Percentiles rank a stretch among this genome's conserved stretches.
These are phyloP conservation scores for Epichloe sp. DNA, from an alignment of 2,329 filamentous ascomycete species.

Conservation along the genomic window DNA sequence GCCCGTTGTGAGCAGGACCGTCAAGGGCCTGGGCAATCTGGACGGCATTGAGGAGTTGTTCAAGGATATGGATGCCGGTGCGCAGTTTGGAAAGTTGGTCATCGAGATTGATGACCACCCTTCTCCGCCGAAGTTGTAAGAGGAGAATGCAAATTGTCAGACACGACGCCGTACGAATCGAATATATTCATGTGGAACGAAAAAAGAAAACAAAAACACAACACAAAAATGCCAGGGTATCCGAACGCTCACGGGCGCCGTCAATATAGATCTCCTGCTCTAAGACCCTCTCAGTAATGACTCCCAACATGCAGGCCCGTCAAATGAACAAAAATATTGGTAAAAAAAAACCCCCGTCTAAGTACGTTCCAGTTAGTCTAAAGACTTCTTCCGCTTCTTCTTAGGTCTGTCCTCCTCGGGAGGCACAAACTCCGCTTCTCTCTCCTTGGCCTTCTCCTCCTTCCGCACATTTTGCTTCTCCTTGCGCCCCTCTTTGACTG, in stretches of 20 bases:
- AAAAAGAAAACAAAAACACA: slow-evolving; percentile 2
- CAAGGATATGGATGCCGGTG: slow-evolving; percentile 73
- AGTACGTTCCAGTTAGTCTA: slow-evolving; percentile 13
- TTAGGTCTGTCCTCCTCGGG: slow-evolving; percentile 62
- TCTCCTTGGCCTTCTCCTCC: slow-evolving; percentile 74
- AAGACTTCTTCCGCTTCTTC: slow-evolving; percentile 48
- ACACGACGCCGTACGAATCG: not conserved
- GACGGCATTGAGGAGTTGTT: slow-evolving; percentile 73
- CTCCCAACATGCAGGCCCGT: not conserved
- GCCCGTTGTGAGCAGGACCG: slow-evolving; percentile 64
- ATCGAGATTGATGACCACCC: slow-evolving; percentile 46
- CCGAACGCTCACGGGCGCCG: slow-evolving; percentile 7
- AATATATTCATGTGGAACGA: too few species aligned
- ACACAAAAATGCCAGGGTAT: slow-evolving; percentile 7
- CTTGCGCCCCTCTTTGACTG: slow-evolving; percentile 62
- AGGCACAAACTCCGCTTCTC: slow-evolving; percentile 74
- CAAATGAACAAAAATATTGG: not conserved
- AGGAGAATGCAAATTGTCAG: not conserved
- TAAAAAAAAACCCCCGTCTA: not conserved
- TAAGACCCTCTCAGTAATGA: not conserved
- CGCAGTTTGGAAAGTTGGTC: slow-evolving; percentile 87
- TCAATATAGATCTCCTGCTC: not conserved
- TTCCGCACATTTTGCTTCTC: slow-evolving; percentile 81
- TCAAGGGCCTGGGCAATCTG: slow-evolving; percentile 61
- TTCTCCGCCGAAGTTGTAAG: slow-evolving; percentile 27